Base-by-base conservation (phyloP, 352 stramenopile species). In the Pythium insidiosum region DNA sequence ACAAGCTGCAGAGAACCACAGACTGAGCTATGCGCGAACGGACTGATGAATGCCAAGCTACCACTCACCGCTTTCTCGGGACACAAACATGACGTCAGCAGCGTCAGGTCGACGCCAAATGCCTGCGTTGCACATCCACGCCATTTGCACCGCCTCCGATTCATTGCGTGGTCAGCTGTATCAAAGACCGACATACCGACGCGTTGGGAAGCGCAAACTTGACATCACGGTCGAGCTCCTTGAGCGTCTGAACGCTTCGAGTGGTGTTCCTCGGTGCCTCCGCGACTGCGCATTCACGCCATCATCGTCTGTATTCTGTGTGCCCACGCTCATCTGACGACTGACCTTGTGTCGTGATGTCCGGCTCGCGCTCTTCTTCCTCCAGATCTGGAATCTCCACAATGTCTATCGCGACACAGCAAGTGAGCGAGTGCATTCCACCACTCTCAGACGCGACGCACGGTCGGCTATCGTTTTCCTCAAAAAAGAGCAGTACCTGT, bases 311-410 rank as follows among this genome's bases (percentile, higher is more conserved):
- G 4, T 31, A 2, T 19, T 45, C 28, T 26, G 48, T 23, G 3
- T 49, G 18, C 11, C 25, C 16, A 11, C 12, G 16, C 15, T 35
- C 31, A 49, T 20, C 20, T 20, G 19, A 29, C 5, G 6, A 35
- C 39, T 16, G 53, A 63, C 69, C 49, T 50, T 82, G 69, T 11
- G 63, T 82, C 16, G 76, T 90, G 44, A 90, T 80, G 39, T 88
- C 77, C 0, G 61, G 68, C 43, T 88, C 74, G 15, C 77, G 77
- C 37, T 90, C 77, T 56, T 90, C 77, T 50, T 90, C 77, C 28
- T 90, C 74, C 6, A 90, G 49, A 50, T 90, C 77, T 1, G 77
- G 77, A 33, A 90, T 88, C 57, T 90, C 77, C 22, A 84, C 61
- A 28, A 89, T 81, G 20, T 87, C 77, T 89, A 35, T 25, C n/a